phyloP scores from a whole-genome alignment of 106 monocot genomes.

The Apostasia ramifera region DNA sequence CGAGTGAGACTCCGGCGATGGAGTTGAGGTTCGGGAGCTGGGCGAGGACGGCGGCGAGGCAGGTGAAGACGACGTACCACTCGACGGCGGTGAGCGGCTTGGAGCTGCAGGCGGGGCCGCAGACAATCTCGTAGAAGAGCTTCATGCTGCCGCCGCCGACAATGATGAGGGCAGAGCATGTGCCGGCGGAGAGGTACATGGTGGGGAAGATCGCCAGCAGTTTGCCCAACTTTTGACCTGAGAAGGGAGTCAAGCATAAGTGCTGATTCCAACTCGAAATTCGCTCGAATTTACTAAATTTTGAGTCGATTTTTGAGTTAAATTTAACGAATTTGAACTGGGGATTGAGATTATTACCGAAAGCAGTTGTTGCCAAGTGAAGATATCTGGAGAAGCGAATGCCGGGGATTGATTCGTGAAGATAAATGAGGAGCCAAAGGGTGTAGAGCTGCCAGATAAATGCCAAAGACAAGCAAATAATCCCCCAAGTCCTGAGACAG shows the following conservation, averaged over 20 bases:
- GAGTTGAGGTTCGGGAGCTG: conserved; percentile 98
- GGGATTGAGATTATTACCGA: conserved; percentile 27
- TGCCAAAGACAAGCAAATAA: conserved; percentile 33
- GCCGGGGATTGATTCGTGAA: conserved; percentile 74
- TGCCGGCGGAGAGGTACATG: conserved; percentile 92
- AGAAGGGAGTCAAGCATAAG: not conserved
- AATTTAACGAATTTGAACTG: not conserved
- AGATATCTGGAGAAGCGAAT: conserved; percentile 74
- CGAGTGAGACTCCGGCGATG: conserved; percentile 75
- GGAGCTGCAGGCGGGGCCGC: conserved; percentile 40
- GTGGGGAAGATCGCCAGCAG: conserved; percentile 47
- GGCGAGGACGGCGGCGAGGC: conserved; percentile 52
- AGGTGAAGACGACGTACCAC: conserved; percentile 91
- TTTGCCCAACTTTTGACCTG: conserved; percentile 67
- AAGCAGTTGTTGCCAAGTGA: conserved; percentile 46
- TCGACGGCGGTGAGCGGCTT: conserved; percentile 53
- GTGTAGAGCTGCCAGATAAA: conserved; percentile 96
- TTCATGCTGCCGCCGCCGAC: conserved; percentile 83
- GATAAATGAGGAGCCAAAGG: conserved; percentile 71
- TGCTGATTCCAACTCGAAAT: not conserved
- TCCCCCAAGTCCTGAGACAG: conserved; percentile 70
- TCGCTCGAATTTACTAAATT: not conserved
- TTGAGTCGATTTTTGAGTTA: not conserved
- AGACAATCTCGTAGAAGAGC: conserved; percentile 64
- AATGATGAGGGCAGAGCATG: conserved; percentile 64